Evolutionary conservation across 2,329 filamentous ascomycete genomes (phyloP).

Genomic region (Alternaria conjuncta): DNA sequence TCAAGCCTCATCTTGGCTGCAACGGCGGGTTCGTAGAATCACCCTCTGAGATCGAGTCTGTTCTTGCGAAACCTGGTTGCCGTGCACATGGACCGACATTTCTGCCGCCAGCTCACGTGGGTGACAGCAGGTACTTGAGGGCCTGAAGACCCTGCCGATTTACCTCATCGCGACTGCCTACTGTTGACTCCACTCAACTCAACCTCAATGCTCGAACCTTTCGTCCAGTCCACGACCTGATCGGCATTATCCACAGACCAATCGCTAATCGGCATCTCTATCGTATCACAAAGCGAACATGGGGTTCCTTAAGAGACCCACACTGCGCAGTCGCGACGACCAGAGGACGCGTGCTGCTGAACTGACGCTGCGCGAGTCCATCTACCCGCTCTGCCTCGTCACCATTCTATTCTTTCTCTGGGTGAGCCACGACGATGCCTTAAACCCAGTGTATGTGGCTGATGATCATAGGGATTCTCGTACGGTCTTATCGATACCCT

Average conservation of each 20-base stretch:
- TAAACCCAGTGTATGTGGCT: no score
- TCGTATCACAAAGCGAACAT: slow-evolving; percentile 18
- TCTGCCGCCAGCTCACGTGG: background rate
- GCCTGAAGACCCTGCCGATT: background rate
- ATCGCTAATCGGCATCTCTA: background rate
- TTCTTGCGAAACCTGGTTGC: slow-evolving; percentile 10
- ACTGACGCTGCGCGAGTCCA: slow-evolving; percentile 70
- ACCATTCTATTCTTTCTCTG: slow-evolving; percentile 70
- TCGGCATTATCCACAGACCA: background rate
- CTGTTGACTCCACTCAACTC: background rate
- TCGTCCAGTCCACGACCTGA: background rate
- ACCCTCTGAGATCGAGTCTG: slow-evolving; percentile 14
- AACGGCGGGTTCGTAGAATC: slow-evolving; percentile 10
- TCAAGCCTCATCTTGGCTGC: slow-evolving; percentile 21
- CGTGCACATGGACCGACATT: slow-evolving; percentile 13
- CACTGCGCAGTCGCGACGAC: slow-evolving; percentile 44
- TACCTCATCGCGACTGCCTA: background rate
- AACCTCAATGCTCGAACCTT: background rate
- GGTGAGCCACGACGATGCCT: slow-evolving; percentile 44
- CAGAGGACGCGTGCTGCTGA: slow-evolving; percentile 63
- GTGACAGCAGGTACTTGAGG: slow-evolving; percentile 16
- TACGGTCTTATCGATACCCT: slow-evolving; percentile 65
- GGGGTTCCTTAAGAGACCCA: slow-evolving; percentile 40
- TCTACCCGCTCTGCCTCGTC: slow-evolving; percentile 71
- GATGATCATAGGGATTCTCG: slow-evolving; percentile 53